Base-by-base conservation (phyloP, 352 stramenopile genomes). In the Thraustochytrium sp. region DNA sequence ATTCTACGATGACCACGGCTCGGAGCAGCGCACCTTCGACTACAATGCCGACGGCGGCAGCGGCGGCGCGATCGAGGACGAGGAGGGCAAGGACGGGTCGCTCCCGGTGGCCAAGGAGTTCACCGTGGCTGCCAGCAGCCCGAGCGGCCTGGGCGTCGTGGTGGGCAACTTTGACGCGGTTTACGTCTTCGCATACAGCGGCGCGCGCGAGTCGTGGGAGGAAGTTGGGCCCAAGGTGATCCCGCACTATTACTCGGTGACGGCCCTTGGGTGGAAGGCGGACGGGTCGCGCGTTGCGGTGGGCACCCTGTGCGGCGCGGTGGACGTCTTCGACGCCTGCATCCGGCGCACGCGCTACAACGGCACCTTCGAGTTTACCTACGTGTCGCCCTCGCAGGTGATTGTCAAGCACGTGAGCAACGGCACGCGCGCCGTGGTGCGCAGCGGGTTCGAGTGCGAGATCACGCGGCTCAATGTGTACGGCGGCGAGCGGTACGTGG, bases 381-480 rank as follows among this genome's bases (percentile, higher is more conserved):
- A 98, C 80, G 92, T 98, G 56, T 96, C 90, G 29, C 86, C 95
- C 49, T 96, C 90, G 65, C 93, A 98, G 87, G 93, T 97, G 59
- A 97, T 97, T 82, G 93, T 98, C 31, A 97, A 96, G 88, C 89
- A 90, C 1, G 89, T 97, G 13, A 89, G 90, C 16, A 96, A 89
- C 31, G 93, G 92, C 26, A 89, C 88, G 16, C 88, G 92, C 42
- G 93, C 96, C 26, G 92, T 97, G 34, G 89, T 98, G 34, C 91
- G 92, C 1, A 96, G 90, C 4, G 85, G 90, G 23, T 97, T 96
- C 85, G 93, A 92, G 9, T 96, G 91, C 77, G 93, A 98, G 73
- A 97, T 98, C 75, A 92, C 88, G 26, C 96, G 96, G 86, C 89
- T 97, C 48, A 97, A 97, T 85, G 94, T 98, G n/a, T 98, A 96